These are phyloP conservation scores for Passiflora organensis DNA, from an alignment of 345 rosid genomes.

Conservation along the genomic window DNA sequence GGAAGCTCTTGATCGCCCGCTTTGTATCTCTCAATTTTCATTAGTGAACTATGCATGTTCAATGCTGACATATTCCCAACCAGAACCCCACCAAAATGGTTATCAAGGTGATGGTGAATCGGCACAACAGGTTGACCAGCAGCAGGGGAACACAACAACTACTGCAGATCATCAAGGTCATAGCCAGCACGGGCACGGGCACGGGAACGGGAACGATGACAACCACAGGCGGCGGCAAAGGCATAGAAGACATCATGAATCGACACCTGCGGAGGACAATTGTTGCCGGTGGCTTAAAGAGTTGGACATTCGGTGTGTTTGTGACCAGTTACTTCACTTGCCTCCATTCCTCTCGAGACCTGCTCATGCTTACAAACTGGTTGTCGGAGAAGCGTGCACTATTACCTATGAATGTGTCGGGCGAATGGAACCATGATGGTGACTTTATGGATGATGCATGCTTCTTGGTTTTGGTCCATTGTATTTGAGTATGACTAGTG, in stretches of 20 bases:
- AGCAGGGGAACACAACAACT: neutral
- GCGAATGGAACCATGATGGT: neutral
- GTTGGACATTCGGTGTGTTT: slow-evolving; percentile 27
- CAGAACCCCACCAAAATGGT: slow-evolving; percentile 20
- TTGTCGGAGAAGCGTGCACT: slow-evolving; percentile 18
- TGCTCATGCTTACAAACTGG: slow-evolving; percentile 14
- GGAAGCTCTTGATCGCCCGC: slow-evolving; percentile 29
- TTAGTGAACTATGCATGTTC: slow-evolving; percentile 66
- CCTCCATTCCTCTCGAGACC: slow-evolving; percentile 28
- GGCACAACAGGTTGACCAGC: neutral
- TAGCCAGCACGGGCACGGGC: neutral
- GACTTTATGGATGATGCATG: too few species aligned
- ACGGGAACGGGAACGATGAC: too few species aligned
- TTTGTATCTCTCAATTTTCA: slow-evolving; percentile 62
- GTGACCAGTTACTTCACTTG: slow-evolving; percentile 19
- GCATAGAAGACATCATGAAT: neutral
- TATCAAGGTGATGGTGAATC: too few species aligned
- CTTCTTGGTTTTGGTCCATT: too few species aligned
- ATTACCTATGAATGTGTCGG: slow-evolving; percentile 20
- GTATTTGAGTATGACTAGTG: too few species aligned
- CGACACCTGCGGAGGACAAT: slow-evolving; percentile 5
- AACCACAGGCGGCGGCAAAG: too few species aligned
- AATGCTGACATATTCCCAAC: slow-evolving; percentile 27
- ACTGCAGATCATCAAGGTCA: too few species aligned
- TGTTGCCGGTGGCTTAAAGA: slow-evolving; percentile 30